phyloP scores from a whole-genome alignment of 257 asterid genomes.

The Penstemon newberryi region DNA sequence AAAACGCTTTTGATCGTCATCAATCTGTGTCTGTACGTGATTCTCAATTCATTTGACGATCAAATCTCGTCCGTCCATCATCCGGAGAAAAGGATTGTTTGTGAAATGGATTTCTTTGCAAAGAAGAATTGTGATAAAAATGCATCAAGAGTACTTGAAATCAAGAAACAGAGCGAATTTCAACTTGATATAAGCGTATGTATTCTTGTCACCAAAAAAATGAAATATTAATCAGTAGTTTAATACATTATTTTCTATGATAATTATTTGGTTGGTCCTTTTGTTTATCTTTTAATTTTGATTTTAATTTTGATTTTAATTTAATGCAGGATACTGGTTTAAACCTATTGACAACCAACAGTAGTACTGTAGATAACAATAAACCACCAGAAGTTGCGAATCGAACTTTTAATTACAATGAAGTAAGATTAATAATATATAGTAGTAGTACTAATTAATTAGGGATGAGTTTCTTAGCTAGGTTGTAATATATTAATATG shows the following conservation, averaged over 20 bases:
- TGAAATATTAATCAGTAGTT: background rate
- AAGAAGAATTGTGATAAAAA: background rate
- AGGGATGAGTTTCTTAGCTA: background rate
- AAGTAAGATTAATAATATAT: conserved; percentile 31
- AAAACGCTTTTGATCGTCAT: conserved; percentile 19
- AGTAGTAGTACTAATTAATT: background rate
- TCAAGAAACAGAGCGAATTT: conserved; percentile 21
- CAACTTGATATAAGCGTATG: conserved; percentile 28
- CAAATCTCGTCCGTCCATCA: conserved; percentile 2
- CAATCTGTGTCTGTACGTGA: background rate
- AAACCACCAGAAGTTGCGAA: conserved; percentile 9
- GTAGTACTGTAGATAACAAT: background rate
- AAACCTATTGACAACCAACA: conserved; percentile 32
- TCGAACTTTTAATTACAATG: conserved; percentile 11
- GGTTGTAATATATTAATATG: background rate
- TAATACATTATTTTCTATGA: background rate
- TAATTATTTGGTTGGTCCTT: background rate
- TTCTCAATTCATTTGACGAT: conserved; percentile 40
- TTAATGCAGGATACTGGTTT: conserved; percentile 33
- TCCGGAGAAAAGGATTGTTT: conserved; percentile 25
- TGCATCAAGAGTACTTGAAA: background rate
- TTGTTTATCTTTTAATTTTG: background rate
- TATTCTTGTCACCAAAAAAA: background rate
- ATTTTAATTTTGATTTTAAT: background rate
- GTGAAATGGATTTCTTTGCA: conserved; percentile 51